Conservation (phyloP, 805 yeast species). For the Kodamaea jinghongensis region DNA sequence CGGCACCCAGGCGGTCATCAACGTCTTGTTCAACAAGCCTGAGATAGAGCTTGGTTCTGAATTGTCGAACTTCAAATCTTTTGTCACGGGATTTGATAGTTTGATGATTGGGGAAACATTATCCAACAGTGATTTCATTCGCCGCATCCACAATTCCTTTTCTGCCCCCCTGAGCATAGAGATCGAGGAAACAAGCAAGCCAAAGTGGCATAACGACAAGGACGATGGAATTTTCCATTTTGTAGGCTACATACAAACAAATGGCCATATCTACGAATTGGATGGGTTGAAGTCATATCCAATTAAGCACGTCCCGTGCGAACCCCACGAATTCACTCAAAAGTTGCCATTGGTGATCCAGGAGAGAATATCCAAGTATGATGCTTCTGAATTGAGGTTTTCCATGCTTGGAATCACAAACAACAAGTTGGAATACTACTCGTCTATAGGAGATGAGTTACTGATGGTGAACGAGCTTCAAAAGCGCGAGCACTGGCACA, state of each 20-base stretch:
- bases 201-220: slow-evolving; percentile 28
- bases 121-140: slow-evolving; percentile 54
- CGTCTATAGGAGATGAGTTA: slow-evolving; percentile 39
- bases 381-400: slow-evolving; percentile 51
- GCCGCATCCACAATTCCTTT: slow-evolving; percentile 61
- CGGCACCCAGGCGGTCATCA: slow-evolving; percentile 70
- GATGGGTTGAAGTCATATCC: slow-evolving; percentile 61
- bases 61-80: slow-evolving; percentile 45
- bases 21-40: slow-evolving; percentile 47
- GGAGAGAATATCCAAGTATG: slow-evolving; percentile 46
- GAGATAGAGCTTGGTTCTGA: slow-evolving; percentile 48
- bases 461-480: slow-evolving; percentile 37
- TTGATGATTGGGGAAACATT: slow-evolving; percentile 60
- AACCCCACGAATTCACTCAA: slow-evolving; percentile 37
- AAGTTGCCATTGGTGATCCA: slow-evolving; percentile 45
- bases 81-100: slow-evolving; percentile 53
- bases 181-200: slow-evolving; percentile 41
- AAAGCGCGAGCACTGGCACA: slow-evolving; percentile 51
- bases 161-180: slow-evolving; percentile 56
- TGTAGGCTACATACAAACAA: slow-evolving; percentile 48
- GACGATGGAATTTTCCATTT: slow-evolving; percentile 60
- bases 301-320: slow-evolving; percentile 46
- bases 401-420: slow-evolving; percentile 53
- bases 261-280: slow-evolving; percentile 53
- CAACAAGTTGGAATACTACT: slow-evolving; percentile 42